These are phyloP conservation scores for Asterella californica DNA, from an alignment of 225 moss, liverwort and hornwort species.

Conservation along the genomic window DNA sequence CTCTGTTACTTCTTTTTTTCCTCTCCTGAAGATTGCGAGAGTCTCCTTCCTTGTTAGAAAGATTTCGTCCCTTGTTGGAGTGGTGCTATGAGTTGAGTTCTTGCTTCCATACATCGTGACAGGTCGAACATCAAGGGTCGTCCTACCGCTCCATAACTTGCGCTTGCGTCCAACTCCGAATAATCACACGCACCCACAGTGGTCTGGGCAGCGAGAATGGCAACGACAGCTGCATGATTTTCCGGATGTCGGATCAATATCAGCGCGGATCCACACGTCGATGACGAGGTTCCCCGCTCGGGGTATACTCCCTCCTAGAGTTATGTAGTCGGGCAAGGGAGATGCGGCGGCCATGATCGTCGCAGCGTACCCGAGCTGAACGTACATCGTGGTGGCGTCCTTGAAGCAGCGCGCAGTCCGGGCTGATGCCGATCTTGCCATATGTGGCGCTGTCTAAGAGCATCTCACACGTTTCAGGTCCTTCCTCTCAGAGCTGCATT, in stretches of 20 bases:
- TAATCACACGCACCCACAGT: constrained; percentile 41
- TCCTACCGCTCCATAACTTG: constrained; percentile 41
- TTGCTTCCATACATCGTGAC: too few species aligned
- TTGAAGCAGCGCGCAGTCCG: constrained; percentile 44
- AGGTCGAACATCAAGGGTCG: constrained; percentile 37
- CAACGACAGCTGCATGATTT: constrained; percentile 34
- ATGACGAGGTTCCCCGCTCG: constrained; percentile 26
- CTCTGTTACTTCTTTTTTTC: too few species aligned
- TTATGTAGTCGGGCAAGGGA: constrained; percentile 20
- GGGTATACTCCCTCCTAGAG: constrained; percentile 37
- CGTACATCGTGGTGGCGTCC: constrained; percentile 42
- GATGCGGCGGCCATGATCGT: constrained; percentile 42
- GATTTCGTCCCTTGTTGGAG: too few species aligned
- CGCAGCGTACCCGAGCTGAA: constrained; percentile 52
- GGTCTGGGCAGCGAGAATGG: constrained; percentile 35
- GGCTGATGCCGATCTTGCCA: constrained; percentile 43
- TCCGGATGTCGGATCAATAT: constrained; percentile 37
- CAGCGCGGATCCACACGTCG: constrained; percentile 41
- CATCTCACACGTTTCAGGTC: constrained; percentile 43
- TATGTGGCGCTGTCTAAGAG: constrained; percentile 39
- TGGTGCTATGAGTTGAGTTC: too few species aligned
- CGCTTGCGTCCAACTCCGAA: constrained; percentile 43
- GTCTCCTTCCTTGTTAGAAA: too few species aligned
- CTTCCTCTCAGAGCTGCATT: constrained; percentile 40
- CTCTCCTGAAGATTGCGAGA: too few species aligned